These are phyloP conservation scores for Cladophialophora psammophila DNA, from an alignment of 2,329 filamentous ascomycete genomes.

Conservation along the genomic window DNA sequence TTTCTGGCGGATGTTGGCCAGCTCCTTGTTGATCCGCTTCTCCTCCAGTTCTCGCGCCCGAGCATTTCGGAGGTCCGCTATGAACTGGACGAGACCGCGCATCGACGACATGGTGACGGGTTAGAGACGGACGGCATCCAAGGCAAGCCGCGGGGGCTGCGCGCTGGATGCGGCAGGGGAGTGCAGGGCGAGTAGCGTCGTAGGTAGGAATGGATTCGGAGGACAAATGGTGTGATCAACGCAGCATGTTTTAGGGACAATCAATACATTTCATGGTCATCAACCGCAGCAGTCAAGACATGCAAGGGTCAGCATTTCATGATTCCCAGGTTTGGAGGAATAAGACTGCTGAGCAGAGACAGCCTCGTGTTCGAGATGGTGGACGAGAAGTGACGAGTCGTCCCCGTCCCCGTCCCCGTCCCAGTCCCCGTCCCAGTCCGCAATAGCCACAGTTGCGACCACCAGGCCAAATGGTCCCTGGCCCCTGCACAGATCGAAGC, in stretches of 20 bases:
- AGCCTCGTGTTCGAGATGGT: slow-evolving; percentile 16
- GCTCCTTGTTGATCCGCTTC: slow-evolving; percentile 99
- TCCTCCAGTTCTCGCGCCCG: slow-evolving; percentile 94
- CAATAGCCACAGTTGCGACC: slow-evolving; percentile 10
- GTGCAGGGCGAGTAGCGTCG: slow-evolving; percentile 5
- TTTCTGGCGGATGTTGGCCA: slow-evolving; percentile 98
- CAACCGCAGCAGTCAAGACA: neutral
- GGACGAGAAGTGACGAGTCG: slow-evolving; percentile 10
- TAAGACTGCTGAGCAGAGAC: slow-evolving; percentile 12
- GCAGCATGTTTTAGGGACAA: neutral
- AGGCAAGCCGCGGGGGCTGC: neutral
- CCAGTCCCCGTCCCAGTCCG: slow-evolving; percentile 9
- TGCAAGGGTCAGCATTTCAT: neutral
- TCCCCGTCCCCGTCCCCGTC: neutral
- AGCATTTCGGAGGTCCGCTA: slow-evolving; percentile 93
- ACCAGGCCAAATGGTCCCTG: neutral
- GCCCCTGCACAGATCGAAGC: slow-evolving; percentile 12
- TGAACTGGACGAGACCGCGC: slow-evolving; percentile 92
- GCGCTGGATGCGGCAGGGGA: slow-evolving; percentile 10
- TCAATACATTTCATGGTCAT: neutral
- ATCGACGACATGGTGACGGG: slow-evolving; percentile 48
- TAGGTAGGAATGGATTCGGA: slow-evolving; percentile 2
- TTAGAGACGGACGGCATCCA: slow-evolving; percentile 14
- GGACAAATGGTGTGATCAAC: neutral
- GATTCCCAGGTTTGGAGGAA: neutral